Conservation (phyloP, 164 flowering plant species). For the Vitis rupestris region DNA sequence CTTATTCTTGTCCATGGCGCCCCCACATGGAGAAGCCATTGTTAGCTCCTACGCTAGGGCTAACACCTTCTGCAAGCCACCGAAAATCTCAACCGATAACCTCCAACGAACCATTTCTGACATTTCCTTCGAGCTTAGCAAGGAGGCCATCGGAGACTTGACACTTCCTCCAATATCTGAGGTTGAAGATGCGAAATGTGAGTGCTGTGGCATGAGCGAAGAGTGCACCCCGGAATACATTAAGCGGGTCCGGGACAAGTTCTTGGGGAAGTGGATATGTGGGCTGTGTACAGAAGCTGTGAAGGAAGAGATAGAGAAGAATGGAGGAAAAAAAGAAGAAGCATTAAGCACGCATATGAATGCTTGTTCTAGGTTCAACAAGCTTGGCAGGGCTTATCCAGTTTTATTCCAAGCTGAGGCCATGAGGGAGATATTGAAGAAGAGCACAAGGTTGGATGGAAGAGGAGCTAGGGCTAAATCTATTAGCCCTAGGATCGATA, state of each 20-base stretch:
- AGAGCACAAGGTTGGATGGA: constrained; percentile 17
- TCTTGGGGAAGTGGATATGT: constrained; percentile 70
- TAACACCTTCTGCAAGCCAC: constrained; percentile 41
- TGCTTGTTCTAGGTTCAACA: constrained; percentile 52
- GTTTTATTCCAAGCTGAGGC: constrained; percentile 49
- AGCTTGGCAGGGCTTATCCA: constrained; percentile 43
- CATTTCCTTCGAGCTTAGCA: constrained; percentile 55
- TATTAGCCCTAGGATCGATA: constrained; percentile 31
- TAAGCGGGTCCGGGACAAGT: constrained; percentile 48
- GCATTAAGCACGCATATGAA: constrained; percentile 43
- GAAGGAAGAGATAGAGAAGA: constrained; percentile 66
- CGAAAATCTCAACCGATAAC: constrained; percentile 43
- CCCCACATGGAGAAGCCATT: constrained; percentile 63
- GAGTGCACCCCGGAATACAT: constrained; percentile 85
- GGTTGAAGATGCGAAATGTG: constrained; percentile 76
- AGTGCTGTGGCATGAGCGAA: constrained; percentile 88
- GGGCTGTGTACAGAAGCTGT: constrained; percentile 86
- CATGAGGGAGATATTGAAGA: constrained; percentile 51
- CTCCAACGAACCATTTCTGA: constrained; percentile 71
- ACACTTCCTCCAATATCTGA: constrained; percentile 61
- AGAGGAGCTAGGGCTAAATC: constrained; percentile 35
- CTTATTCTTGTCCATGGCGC: constrained; percentile 30
- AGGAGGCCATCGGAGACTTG: constrained; percentile 25
- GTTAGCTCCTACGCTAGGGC: constrained; percentile 22
- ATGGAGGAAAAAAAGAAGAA: constrained; percentile 39